Base-by-base conservation (phyloP, 192 early-diverging fungal species). In the Phlyctochytrium arcticum region DNA sequence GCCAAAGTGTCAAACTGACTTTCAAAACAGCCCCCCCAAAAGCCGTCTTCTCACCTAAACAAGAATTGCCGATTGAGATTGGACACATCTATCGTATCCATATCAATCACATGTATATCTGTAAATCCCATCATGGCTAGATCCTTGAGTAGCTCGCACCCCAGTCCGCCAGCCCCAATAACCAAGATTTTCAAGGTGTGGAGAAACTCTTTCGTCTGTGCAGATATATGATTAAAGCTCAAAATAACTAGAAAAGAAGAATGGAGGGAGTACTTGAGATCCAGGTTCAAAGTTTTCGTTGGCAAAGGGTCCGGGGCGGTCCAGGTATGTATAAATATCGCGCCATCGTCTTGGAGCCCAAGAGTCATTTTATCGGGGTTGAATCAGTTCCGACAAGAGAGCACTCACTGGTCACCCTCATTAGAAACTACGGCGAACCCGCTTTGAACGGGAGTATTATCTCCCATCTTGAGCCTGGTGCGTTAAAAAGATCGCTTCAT, bases 41-140 rank as follows among this genome's bases (percentile, higher is more conserved):
- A 53, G 15, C 19, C 8, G 37, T 6, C 42, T 5, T 10, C 73
- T 19, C 21, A 78, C 76, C 95, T 92, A 78, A 99, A 99, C 62
- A 99, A 78, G 57, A 99, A 99, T 79, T 99, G 97, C 27, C 97
- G 80, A 73, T 99, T 99, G 48, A 99, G 75, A 75, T 99, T 99
- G 24, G 94, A 95, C 23, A 97, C 78, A 64, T 99, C 97, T 50
- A 99, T 99, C 3, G 95, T 97, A 77, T 99, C 97, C 60, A 99
- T 83, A 74, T 99, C 97, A 55, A 99, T 85, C 47, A 97, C 87
- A 50, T 89, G 84, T 56, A 99, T 95, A 62, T 86, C 73, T 60
- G 75, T 82, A 73, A 96, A 97, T 23, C 95, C 95, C 31, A 84
- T 82, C 71, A 96, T 76, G 34, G 92, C 89, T 17, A 99, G 83